Evolutionary conservation across 2,329 filamentous ascomycete species (phyloP).

Genomic region (Cercospora sp.): DNA sequence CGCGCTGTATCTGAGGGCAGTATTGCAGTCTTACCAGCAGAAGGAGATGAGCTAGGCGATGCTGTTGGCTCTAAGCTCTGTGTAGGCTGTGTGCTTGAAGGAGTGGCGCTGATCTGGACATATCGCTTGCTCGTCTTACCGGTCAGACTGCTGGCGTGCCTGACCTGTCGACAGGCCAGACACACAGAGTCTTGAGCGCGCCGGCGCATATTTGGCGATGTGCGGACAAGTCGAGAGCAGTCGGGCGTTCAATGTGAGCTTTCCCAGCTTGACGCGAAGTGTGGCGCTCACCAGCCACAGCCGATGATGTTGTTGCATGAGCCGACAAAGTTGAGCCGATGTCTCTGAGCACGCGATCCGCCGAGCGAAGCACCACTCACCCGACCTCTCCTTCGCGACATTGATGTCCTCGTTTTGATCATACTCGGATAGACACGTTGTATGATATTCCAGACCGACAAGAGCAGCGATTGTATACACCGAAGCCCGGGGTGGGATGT

Average conservation of each 20-base stretch:
- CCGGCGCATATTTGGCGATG: constrained; percentile 33
- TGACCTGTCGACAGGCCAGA: constrained; percentile 29
- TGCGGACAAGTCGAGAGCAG: not conserved
- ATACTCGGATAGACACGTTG: not conserved
- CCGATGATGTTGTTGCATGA: not conserved
- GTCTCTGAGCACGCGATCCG: constrained; percentile 16
- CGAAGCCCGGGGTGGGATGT: not conserved
- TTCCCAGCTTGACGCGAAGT: constrained; percentile 5
- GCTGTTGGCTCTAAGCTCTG: constrained; percentile 38
- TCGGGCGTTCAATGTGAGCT: not conserved
- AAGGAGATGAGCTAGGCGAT: constrained; percentile 23
- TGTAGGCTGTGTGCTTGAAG: constrained; percentile 42
- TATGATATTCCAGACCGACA: not conserved
- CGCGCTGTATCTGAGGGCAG: not conserved
- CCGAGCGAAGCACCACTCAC: not conserved
- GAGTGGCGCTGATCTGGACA: constrained; percentile 51
- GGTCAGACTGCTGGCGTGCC: constrained; percentile 16
- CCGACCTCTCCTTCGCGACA: not conserved
- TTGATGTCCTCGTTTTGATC: not conserved
- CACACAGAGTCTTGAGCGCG: constrained; percentile 33
- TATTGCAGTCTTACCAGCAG: constrained; percentile 21
- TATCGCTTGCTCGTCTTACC: constrained; percentile 34
- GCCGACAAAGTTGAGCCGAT: constrained; percentile 1
- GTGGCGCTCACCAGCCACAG: constrained; percentile 7
- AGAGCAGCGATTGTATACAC: not conserved